phyloP scores from a whole-genome alignment of 2,329 filamentous ascomycete genomes.

The Phyllosticta citriasiana region DNA sequence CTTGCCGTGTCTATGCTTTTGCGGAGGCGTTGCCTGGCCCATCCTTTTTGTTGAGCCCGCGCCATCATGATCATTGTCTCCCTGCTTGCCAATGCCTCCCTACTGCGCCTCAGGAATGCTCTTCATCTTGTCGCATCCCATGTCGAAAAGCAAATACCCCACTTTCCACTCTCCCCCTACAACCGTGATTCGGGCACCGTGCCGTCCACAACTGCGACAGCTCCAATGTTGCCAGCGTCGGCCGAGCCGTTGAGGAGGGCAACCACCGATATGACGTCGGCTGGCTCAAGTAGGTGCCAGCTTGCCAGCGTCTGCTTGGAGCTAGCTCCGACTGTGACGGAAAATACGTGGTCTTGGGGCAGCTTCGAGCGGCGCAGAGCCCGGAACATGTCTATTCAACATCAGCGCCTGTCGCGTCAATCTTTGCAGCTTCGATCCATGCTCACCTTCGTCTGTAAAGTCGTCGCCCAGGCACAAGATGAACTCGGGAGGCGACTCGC shows the following conservation, averaged over 20 bases:
- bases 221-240: constrained; percentile 31
- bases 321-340: constrained; percentile 82
- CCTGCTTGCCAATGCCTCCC: background rate
- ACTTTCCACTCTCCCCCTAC: background rate
- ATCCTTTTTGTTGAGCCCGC: background rate
- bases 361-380: constrained; percentile 53
- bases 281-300: constrained; percentile 82
- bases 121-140: background rate
- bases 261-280: constrained; percentile 68
- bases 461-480: constrained; percentile 89
- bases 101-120: background rate
- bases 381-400: constrained; percentile 62
- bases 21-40: background rate
- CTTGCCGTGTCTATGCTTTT: background rate
- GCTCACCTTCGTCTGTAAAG: constrained; percentile 87
- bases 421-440: background rate
- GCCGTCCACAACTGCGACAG: constrained; percentile 31
- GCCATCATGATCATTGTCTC: background rate
- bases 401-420: background rate
- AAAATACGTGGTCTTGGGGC: constrained; percentile 63
- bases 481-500: constrained; percentile 61
- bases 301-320: constrained; percentile 84
- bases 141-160: background rate
- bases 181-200: constrained; percentile 22
- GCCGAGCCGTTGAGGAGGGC: constrained; percentile 43